Evolutionary conservation across 2,329 filamentous ascomycete genomes (phyloP).

Genomic region (Penicillium occitanis): DNA sequence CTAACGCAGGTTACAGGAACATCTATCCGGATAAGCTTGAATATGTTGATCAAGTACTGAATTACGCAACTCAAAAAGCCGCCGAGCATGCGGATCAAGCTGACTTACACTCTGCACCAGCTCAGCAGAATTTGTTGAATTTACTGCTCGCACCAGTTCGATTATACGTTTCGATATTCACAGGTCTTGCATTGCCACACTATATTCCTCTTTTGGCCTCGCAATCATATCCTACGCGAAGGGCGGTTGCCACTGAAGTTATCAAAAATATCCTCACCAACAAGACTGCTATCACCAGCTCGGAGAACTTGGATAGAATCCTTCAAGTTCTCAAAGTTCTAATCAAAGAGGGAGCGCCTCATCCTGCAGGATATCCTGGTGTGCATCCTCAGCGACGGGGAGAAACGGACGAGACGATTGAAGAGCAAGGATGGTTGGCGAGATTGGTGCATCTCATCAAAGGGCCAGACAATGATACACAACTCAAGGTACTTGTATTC

Average conservation of each 20-base stretch:
- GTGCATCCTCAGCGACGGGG: constrained; percentile 70
- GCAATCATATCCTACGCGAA: constrained; percentile 87
- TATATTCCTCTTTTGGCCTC: constrained; percentile 87
- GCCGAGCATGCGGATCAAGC: constrained; percentile 87
- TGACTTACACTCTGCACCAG: constrained; percentile 84
- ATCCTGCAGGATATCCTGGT: constrained; percentile 79
- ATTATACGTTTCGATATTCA: constrained; percentile 90
- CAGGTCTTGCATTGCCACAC: constrained; percentile 86
- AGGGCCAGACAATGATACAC: constrained; percentile 82
- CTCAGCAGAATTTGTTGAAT: constrained; percentile 84
- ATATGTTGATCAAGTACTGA: constrained; percentile 91
- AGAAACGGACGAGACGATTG: constrained; percentile 95
- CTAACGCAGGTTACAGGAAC: constrained; percentile 50
- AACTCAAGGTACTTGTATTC: constrained; percentile 66
- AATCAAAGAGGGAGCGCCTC: constrained; percentile 87
- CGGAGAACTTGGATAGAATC: constrained; percentile 81
- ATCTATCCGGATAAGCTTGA: constrained; percentile 91
- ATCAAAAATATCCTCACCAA: constrained; percentile 79
- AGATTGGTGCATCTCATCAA: constrained; percentile 86
- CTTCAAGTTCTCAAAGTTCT: constrained; percentile 85
- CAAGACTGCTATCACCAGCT: constrained; percentile 73
- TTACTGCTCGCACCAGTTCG: constrained; percentile 88
- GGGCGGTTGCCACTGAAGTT: constrained; percentile 87
- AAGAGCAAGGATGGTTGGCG: constrained; percentile 96
- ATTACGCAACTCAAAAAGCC: constrained; percentile 84